These are phyloP conservation scores for Pichia nakasei DNA, from an alignment of 805 yeast species.

Conservation along the genomic window DNA sequence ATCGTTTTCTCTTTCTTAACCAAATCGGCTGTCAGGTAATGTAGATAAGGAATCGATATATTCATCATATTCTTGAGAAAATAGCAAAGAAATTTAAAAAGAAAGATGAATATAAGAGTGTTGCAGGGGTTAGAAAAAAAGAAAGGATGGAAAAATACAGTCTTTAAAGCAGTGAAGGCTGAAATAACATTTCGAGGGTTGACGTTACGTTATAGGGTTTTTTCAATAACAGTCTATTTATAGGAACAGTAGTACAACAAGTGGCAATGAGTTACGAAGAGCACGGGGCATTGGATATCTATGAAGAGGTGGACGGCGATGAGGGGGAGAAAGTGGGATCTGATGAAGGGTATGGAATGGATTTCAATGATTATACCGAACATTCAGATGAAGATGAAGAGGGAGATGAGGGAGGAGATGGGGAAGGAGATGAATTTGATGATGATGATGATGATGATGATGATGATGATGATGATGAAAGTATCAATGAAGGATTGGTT, in stretches of 20 bases:
- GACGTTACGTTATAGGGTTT: too few relatives aligned
- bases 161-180: too few relatives aligned
- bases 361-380: neutral
- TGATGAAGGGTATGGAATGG: neutral
- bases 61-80: slow-evolving; percentile 17
- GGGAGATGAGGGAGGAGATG: slow-evolving; percentile 2
- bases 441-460: neutral
- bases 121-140: too few relatives aligned
- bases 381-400: neutral
- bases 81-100: neutral
- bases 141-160: too few relatives aligned
- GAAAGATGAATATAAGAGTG: too few relatives aligned
- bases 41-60: slow-evolving; percentile 27
- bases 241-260: too few relatives aligned
- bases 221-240: too few relatives aligned
- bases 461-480: slow-evolving; percentile 4
- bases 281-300: neutral
- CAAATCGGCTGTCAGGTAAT: slow-evolving; percentile 24
- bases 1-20: slow-evolving; percentile 2
- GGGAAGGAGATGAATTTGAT: neutral
- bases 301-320: neutral
- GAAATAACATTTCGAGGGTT: too few relatives aligned
- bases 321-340: neutral
- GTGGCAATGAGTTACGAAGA: neutral
- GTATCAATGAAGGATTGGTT: slow-evolving; percentile 4